Conservation (phyloP, 2,329 filamentous ascomycete species). For the Penicillium psychrosexuale region DNA sequence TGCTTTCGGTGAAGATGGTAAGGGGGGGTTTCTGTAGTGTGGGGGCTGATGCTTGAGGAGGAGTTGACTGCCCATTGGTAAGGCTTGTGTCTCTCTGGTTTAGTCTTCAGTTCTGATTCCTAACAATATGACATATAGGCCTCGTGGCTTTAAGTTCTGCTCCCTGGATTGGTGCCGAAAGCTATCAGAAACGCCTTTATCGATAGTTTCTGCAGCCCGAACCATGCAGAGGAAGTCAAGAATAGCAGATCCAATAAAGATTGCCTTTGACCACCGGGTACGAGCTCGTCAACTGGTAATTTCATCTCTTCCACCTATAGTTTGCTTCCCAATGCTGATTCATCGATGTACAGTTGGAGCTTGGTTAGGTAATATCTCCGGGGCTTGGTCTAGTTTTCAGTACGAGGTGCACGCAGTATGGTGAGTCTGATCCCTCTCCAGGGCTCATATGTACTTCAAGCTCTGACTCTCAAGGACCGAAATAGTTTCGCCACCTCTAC, state of each 20-base stretch:
- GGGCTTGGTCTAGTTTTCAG: no score
- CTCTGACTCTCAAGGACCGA: neutral
- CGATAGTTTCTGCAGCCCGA: no score
- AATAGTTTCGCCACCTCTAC: neutral
- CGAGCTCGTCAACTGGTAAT: neutral
- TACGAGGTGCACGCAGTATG: neutral
- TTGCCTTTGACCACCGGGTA: neutral
- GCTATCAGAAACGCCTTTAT: no score
- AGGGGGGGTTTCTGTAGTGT: neutral
- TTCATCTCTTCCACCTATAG: neutral
- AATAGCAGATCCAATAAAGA: no score
- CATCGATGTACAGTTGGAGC: neutral
- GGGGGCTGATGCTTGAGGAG: neutral
- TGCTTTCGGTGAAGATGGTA: neutral
- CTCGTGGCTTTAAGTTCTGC: neutral
- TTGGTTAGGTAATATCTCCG: neutral
- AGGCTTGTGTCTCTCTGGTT: neutral
- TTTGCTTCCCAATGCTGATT: neutral
- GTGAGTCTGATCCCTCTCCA: neutral
- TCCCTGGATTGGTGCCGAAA: neutral
- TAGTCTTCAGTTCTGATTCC: neutral
- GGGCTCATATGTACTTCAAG: neutral
- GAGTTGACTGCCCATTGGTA: neutral
- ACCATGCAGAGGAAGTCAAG: no score
- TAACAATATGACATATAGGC: neutral